Base-by-base conservation (phyloP, 345 rosid species). In the Sisymbrium irio region DNA sequence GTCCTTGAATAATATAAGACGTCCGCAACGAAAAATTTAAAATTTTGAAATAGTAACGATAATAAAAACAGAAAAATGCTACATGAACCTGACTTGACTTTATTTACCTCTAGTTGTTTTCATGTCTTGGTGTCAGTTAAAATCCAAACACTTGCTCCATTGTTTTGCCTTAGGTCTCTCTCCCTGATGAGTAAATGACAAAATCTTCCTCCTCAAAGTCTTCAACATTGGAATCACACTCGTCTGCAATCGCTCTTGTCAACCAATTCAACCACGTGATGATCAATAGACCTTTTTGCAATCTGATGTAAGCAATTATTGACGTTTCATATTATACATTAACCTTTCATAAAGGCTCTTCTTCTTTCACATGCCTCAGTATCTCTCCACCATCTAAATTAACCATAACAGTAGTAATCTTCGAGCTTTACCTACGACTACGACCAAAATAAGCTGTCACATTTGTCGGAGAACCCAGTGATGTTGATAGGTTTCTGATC, bases 1-100 rank as follows among this genome's bases (percentile, higher is more conserved):
- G 76, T 65, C 72, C 8, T 57, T 30, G 20, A 75, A 60, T 75
- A 30, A 75, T 67, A 41, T 51, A 60, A 56, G 9, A 40, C 33
- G 63, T 68, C 74, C 63, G 4, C 49, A 50, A 32, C 69, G 74
- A 75, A 67, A 51, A 67, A 4, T 6, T 58, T 22, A 57, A 66
- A 74, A 57, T 3, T 14, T 44, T 3, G 12, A 45, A 64, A 36
- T 20, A 64, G 64, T 32, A 9, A 56, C 41, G 22, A 30, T 20
- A 14, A 62, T 14, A 72, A 20, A 20, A 62, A 62, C 51, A 39
- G 27, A 53, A 19, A 19, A 30, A 10, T 22, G 33, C 6, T 47
- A 57, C 14, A 74, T 46, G 66, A 57, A 6, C 25, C 27, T 46
- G 10, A 35, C 28, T 27, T 3, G 28, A 27, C 28, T 7, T 45